These are phyloP conservation scores for Panicum hallii DNA, from an alignment of 202 grass and related monocot genomes.

Conservation along the genomic window DNA sequence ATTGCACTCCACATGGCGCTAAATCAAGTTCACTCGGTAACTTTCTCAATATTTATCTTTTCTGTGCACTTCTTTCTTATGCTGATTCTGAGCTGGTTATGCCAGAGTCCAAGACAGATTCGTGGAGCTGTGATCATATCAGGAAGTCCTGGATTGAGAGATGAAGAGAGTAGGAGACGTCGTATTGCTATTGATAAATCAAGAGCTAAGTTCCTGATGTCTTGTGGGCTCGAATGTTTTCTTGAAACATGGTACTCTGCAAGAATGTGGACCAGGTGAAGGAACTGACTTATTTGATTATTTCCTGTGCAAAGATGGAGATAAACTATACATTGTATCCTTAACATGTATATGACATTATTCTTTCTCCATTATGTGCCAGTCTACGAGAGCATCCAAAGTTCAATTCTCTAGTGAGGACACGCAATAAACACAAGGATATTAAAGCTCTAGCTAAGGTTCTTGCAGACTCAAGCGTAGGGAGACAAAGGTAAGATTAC, in stretches of 20 bases:
- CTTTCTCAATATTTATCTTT: slow-evolving; percentile 32
- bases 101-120: slow-evolving; percentile 50
- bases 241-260: slow-evolving; percentile 83
- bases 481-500: slow-evolving; percentile 70
- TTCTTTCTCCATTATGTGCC: slow-evolving; percentile 23
- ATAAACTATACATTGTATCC: slow-evolving; percentile 18
- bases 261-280: slow-evolving; percentile 79
- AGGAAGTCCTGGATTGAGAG: slow-evolving; percentile 82
- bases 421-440: slow-evolving; percentile 63
- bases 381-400: slow-evolving; percentile 85
- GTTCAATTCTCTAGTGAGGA: slow-evolving; percentile 61
- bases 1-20: slow-evolving; percentile 90
- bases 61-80: slow-evolving; percentile 14
- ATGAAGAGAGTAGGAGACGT: slow-evolving; percentile 63
- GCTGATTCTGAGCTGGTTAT: slow-evolving; percentile 38
- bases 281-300: slow-evolving; percentile 41
- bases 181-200: slow-evolving; percentile 75
- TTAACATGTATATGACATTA: slow-evolving; percentile 40
- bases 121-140: slow-evolving; percentile 91
- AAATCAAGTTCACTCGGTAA: slow-evolving; percentile 80
- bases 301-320: slow-evolving; percentile 18
- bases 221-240: slow-evolving; percentile 76
- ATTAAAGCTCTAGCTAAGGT: slow-evolving; percentile 71
- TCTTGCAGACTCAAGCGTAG: slow-evolving; percentile 72
- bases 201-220: slow-evolving; percentile 73